These are phyloP conservation scores for Rhinocladiella mackenziei DNA, from an alignment of 2,329 filamentous ascomycete genomes.

Conservation along the genomic window DNA sequence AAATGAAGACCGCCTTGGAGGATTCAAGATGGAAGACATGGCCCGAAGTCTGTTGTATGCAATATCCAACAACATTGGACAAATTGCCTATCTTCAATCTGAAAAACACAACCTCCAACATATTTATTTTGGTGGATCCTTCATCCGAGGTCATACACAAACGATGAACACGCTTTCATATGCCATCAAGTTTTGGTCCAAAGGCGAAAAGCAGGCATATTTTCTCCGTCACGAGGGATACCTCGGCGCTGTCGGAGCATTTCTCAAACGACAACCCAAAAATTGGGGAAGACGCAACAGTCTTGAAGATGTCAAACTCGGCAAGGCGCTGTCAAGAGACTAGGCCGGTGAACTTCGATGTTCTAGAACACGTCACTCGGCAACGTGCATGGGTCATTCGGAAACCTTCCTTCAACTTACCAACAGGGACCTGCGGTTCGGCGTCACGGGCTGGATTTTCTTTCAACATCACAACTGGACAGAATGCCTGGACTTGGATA, in stretches of 20 bases:
- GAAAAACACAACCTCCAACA: conserved; percentile 87
- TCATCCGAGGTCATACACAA: conserved; percentile 92
- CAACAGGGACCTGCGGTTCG: no score
- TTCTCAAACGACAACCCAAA: conserved; percentile 80
- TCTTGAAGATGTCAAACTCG: conserved; percentile 51
- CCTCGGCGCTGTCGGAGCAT: conserved; percentile 87
- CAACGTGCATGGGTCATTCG: no score
- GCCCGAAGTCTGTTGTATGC: conserved; percentile 89
- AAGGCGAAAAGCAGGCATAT: conserved; percentile 89
- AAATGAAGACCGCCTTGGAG: conserved; percentile 36
- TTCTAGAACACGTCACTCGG: no score
- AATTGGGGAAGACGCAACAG: conserved; percentile 88
- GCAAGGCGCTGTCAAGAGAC: conserved; percentile 23
- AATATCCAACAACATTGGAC: conserved; percentile 59
- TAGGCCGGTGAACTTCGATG: no score
- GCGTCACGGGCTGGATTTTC: no score
- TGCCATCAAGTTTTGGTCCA: conserved; percentile 96
- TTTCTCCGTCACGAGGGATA: conserved; percentile 96
- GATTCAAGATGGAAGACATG: conserved; percentile 79
- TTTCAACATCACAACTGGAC: no score
- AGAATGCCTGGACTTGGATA: no score
- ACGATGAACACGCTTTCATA: conserved; percentile 98
- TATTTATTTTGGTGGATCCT: conserved; percentile 97
- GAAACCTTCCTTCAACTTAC: no score
- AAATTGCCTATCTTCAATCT: conserved; percentile 95